These are phyloP conservation scores for Pestalotiopsis sp. DNA, from an alignment of 2,329 filamentous ascomycete species.

Conservation along the genomic window DNA sequence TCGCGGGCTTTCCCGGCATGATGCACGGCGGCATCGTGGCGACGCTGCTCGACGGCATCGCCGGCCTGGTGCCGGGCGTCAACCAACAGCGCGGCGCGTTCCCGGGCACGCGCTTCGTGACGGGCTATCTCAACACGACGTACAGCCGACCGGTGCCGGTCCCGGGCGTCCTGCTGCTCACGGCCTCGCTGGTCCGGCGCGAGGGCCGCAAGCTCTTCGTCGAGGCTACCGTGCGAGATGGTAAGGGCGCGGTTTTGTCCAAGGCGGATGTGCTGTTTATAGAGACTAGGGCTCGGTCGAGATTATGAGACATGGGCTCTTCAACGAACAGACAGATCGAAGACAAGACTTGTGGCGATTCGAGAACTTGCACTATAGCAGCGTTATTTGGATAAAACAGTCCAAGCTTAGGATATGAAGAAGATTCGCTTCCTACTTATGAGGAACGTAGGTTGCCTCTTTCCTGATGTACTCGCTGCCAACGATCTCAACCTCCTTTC, in stretches of 20 bases:
- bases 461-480: no score
- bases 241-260: background rate
- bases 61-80: slow-evolving; percentile 50
- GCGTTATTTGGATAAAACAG: background rate
- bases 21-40: slow-evolving; percentile 62
- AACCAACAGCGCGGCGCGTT: slow-evolving; percentile 31
- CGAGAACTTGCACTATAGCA: background rate
- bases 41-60: slow-evolving; percentile 60
- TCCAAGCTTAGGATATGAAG: background rate
- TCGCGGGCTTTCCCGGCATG: slow-evolving; percentile 56
- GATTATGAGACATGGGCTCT: background rate
- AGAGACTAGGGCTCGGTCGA: background rate
- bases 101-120: slow-evolving; percentile 17
- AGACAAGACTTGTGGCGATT: background rate
- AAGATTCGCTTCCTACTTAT: background rate
- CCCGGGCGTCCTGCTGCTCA: background rate
- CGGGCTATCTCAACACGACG: slow-evolving; percentile 21
- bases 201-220: slow-evolving; percentile 4
- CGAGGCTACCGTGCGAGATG: background rate
- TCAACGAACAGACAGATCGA: background rate
- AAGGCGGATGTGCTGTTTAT: slow-evolving; percentile 1
- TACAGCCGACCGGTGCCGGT: background rate
- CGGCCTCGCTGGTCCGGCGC: background rate
- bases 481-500: no score
- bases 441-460: no score